A percentile compares a stretch with the other conserved stretches of the same genome.
These are phyloP conservation scores for Nitzschia putrida DNA, from an alignment of 108 stramenopile genomes.

Conservation along the genomic window DNA sequence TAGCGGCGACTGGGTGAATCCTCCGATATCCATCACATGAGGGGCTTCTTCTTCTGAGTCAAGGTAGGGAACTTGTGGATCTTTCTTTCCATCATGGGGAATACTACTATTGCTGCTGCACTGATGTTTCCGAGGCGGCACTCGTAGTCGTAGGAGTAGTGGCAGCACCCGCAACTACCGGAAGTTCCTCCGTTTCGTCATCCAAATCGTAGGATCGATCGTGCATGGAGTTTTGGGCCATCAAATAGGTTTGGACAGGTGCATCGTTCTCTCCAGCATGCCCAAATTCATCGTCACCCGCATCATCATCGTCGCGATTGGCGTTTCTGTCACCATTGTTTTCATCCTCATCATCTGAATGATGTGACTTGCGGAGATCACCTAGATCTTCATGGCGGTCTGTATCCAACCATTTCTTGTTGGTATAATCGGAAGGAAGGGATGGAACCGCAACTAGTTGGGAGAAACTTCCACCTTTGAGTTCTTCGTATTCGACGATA, in stretches of 20 bases:
- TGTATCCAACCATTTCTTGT: not conserved
- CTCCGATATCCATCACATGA: not conserved
- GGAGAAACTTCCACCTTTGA: conserved; percentile 4
- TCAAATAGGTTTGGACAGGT: not conserved
- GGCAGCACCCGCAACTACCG: not conserved
- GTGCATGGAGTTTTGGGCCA: conserved; percentile 1
- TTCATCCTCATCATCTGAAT: too few species aligned
- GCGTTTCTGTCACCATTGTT: not conserved
- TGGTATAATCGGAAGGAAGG: not conserved
- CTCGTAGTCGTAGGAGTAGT: not conserved
- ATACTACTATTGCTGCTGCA: not conserved
- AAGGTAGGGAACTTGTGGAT: not conserved
- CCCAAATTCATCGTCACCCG: conserved; percentile 13
- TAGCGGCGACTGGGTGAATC: too few species aligned
- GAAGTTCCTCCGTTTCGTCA: not conserved
- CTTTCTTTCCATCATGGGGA: not conserved
- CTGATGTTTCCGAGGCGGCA: not conserved
- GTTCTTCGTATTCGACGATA: conserved; percentile 7
- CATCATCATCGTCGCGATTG: conserved; percentile 7
- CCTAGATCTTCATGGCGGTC: conserved; percentile 18
- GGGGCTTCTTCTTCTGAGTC: not conserved
- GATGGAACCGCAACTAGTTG: too few species aligned
- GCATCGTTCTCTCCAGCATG: conserved; percentile 6
- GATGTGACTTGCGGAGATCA: not conserved
- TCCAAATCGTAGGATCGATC: not conserved